phyloP scores from a whole-genome alignment of 208 protist genomes.

The Eutreptiella sp. region DNA sequence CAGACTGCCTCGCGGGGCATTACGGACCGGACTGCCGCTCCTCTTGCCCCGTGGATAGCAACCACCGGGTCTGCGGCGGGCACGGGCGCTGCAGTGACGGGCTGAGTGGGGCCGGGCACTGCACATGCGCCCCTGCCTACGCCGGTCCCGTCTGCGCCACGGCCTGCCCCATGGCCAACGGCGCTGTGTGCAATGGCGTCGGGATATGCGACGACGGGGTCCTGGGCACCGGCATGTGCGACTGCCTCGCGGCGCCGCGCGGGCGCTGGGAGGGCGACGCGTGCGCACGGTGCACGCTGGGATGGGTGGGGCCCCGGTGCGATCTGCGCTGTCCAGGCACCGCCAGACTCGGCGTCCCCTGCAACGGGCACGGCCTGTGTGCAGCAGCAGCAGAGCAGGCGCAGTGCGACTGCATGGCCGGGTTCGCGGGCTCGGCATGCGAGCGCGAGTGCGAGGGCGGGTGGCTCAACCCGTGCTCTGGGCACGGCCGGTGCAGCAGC shows the following conservation, averaged over 20 bases:
- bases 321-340: background rate
- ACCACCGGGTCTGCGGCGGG: background rate
- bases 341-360: too few relatives aligned
- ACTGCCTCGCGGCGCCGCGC: constrained; percentile 8
- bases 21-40: background rate
- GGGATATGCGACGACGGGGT: constrained; percentile 20
- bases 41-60: background rate
- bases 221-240: constrained; percentile 17
- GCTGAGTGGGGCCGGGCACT: background rate
- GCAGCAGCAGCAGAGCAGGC: too few relatives aligned
- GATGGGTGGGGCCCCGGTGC: constrained; percentile 20
- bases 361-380: too few relatives aligned
- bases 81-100: constrained; percentile 17
- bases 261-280: constrained; percentile 14
- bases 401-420: too few relatives aligned
- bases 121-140: background rate
- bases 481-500: background rate
- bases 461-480: too few relatives aligned
- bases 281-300: constrained; percentile 7
- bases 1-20: constrained; percentile 4
- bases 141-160: constrained; percentile 1
- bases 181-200: background rate
- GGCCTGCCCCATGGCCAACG: constrained; percentile 9
- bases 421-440: too few relatives aligned
- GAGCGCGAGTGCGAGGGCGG: too few relatives aligned